Conservation (phyloP, 108 stramenopile species). For the Cylindrotheca fusiformis region DNA sequence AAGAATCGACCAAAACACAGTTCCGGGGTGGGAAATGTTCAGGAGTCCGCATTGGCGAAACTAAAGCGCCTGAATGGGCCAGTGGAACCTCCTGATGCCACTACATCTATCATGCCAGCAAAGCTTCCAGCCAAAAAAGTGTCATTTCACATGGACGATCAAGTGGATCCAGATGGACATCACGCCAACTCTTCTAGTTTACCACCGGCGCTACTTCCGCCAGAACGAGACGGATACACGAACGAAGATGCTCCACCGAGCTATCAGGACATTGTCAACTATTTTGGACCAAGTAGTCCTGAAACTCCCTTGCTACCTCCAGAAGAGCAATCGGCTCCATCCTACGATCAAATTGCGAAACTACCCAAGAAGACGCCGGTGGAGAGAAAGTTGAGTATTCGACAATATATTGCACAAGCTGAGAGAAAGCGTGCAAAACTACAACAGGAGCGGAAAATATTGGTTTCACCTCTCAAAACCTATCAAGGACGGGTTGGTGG, state of each 20-base stretch:
- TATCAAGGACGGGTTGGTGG: slow-evolving; percentile 75
- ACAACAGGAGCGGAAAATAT: slow-evolving; percentile 43
- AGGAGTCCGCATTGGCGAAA: slow-evolving; percentile 40
- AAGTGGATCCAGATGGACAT: slow-evolving; percentile 34
- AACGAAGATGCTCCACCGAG: slow-evolving; percentile 20
- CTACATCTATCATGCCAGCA: slow-evolving; percentile 7
- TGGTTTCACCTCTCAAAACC: slow-evolving; percentile 59
- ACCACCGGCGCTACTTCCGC: slow-evolving; percentile 30
- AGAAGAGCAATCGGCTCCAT: slow-evolving; percentile 5
- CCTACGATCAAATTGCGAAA: slow-evolving; percentile 17
- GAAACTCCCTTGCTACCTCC: not conserved
- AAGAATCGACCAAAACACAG: not conserved
- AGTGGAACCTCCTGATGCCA: slow-evolving; percentile 5
- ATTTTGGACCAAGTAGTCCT: slow-evolving; percentile 34
- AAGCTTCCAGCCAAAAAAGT: slow-evolving; percentile 1
- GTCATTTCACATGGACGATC: slow-evolving; percentile 1
- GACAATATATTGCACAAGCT: slow-evolving; percentile 23
- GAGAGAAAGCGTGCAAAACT: slow-evolving; percentile 32
- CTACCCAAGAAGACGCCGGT: slow-evolving; percentile 1
- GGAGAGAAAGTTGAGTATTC: slow-evolving; percentile 14
- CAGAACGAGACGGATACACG: slow-evolving; percentile 7
- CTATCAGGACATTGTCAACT: slow-evolving; percentile 16
- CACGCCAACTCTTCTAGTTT: not conserved
- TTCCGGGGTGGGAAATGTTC: slow-evolving; percentile 7
- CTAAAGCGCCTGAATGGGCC: slow-evolving; percentile 33